A percentile compares a stretch with the other conserved stretches of the same genome.
Conservation (phyloP, 805 yeast genomes). For the Candida dendrica region DNA sequence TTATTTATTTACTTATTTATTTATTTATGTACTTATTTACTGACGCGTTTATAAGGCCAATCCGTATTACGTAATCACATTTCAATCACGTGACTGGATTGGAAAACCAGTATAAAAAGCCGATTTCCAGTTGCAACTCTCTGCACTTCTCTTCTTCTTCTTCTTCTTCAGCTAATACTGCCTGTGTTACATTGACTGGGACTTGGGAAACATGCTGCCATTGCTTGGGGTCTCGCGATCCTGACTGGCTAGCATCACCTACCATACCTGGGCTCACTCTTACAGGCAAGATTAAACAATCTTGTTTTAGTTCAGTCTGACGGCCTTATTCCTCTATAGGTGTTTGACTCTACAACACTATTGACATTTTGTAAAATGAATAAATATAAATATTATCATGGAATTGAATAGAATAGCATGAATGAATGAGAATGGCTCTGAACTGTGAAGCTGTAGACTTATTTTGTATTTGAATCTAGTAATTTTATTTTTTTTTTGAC, state of each 20-base stretch:
- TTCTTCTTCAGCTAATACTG: not conserved
- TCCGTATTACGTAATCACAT: no score
- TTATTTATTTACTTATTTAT: no score
- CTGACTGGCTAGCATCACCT: not conserved
- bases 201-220: not conserved
- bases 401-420: no score
- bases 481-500: no score
- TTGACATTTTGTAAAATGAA: conserved; percentile 6
- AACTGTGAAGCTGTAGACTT: no score
- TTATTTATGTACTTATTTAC: no score
- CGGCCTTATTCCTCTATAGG: conserved; percentile 5
- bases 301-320: conserved; percentile 15
- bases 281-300: conserved; percentile 12
- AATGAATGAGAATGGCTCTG: no score
- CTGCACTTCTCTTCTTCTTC: not conserved
- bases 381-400: no score
- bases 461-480: no score
- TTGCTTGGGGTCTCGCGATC: not conserved
- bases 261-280: conserved; percentile 9
- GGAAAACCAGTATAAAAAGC: no score
- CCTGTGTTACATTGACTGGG: conserved; percentile 8
- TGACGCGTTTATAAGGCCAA: no score
- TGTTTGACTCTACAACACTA: conserved; percentile 14
- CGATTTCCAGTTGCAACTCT: no score
- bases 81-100: not conserved